Evolutionary conservation across 495 filamentous ascomycete genomes (phyloP).

Genomic region (Penicillium nucicola): DNA sequence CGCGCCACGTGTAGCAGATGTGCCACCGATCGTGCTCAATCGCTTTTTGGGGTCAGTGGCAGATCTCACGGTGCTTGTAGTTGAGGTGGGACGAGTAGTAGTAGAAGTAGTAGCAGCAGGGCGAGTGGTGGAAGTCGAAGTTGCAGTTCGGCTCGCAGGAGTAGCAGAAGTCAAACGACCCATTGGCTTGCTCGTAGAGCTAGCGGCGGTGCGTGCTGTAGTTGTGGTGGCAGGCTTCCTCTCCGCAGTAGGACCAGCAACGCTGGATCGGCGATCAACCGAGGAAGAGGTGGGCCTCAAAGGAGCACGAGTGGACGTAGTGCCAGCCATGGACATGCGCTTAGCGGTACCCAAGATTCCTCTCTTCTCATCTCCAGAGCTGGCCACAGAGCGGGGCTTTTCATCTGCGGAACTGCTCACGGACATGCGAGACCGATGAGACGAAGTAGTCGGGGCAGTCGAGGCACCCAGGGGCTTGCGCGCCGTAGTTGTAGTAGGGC

Average conservation of each 20-base stretch:
- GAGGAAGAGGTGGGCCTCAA: conserved; percentile 35
- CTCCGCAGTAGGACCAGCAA: conserved; percentile 31
- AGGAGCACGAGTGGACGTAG: conserved; percentile 32
- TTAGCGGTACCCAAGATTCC: conserved; percentile 45
- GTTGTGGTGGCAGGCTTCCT: conserved; percentile 29
- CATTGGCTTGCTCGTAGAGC: conserved; percentile 27
- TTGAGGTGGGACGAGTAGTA: conserved; percentile 21
- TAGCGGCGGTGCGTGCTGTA: conserved; percentile 26
- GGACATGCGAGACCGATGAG: conserved; percentile 44
- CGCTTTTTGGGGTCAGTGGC: conserved; percentile 31
- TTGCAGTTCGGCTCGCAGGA: conserved; percentile 25
- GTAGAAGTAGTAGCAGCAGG: too few relatives aligned
- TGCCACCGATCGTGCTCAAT: conserved; percentile 28
- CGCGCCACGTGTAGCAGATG: conserved; percentile 19
- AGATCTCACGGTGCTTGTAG: conserved; percentile 21
- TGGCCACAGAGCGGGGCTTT: conserved; percentile 40
- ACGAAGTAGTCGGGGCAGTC: conserved; percentile 38
- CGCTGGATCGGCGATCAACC: conserved; percentile 40
- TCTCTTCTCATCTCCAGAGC: conserved; percentile 46
- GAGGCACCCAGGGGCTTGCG: conserved; percentile 40
- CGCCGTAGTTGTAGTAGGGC: conserved; percentile 37
- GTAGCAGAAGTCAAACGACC: conserved; percentile 27
- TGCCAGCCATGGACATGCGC: conserved; percentile 46
- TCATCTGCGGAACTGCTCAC: conserved; percentile 50
- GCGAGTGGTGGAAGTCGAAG: conserved; percentile 17